Conservation (phyloP, 2,329 filamentous ascomycete genomes). For the Exophiala dermatitidis region DNA sequence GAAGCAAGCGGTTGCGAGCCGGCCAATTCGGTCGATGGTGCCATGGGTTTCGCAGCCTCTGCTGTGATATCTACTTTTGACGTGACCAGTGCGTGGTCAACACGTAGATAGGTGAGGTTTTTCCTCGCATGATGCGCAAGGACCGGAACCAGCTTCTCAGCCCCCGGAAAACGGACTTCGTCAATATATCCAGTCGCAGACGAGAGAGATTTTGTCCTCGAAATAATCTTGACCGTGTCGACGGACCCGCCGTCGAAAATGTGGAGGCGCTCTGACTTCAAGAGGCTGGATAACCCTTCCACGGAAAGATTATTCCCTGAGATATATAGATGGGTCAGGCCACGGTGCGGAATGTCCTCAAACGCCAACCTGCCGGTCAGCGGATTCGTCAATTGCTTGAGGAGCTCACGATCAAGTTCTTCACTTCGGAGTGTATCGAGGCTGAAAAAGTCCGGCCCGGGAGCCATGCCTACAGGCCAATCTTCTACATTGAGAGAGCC, state of each 20-base stretch:
- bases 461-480: slow-evolving; percentile 29
- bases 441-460: slow-evolving; percentile 35
- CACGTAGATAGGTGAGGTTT: slow-evolving; percentile 47
- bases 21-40: slow-evolving; percentile 14
- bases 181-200: slow-evolving; percentile 23
- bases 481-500: slow-evolving; percentile 29
- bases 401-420: slow-evolving; percentile 47
- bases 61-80: slow-evolving; percentile 31
- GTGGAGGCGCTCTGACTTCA: slow-evolving; percentile 47
- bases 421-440: slow-evolving; percentile 39
- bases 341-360: slow-evolving; percentile 48
- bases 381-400: slow-evolving; percentile 42
- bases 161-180: slow-evolving; percentile 39
- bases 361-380: slow-evolving; percentile 49
- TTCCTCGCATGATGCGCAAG: slow-evolving; percentile 43
- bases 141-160: slow-evolving; percentile 49
- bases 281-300: slow-evolving; percentile 48
- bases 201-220: slow-evolving; percentile 17
- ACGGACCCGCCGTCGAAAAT: slow-evolving; percentile 51
- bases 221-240: slow-evolving; percentile 28
- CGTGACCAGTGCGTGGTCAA: slow-evolving; percentile 50
- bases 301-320: slow-evolving; percentile 50
- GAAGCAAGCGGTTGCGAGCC: slow-evolving; percentile 16
- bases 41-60: slow-evolving; percentile 6
- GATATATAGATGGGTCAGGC: slow-evolving; percentile 55